These are phyloP conservation scores for Pseudopithomyces maydicus DNA, from an alignment of 2,329 filamentous ascomycete species.

Conservation along the genomic window DNA sequence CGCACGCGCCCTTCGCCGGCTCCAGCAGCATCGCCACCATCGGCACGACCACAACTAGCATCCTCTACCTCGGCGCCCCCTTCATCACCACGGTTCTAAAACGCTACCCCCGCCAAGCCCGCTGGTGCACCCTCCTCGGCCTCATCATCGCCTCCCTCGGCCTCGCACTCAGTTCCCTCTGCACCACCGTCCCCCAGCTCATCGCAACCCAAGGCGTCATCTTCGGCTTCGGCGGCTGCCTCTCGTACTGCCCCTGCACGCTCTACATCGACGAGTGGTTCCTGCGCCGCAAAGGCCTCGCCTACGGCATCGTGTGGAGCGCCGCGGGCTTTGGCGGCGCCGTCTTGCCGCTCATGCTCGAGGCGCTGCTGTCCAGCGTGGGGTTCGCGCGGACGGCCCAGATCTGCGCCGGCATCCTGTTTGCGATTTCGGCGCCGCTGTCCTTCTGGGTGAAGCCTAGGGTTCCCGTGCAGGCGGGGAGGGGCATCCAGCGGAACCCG, in stretches of 20 bases:
- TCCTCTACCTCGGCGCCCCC: slow-evolving; percentile 6
- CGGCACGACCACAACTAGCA: slow-evolving; percentile 9
- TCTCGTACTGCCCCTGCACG: slow-evolving; percentile 52
- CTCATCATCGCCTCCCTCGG: slow-evolving; percentile 4
- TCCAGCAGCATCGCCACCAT: slow-evolving; percentile 18
- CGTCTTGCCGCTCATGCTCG: slow-evolving; percentile 47
- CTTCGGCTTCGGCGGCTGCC: slow-evolving; percentile 49
- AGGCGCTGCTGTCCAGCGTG: slow-evolving; percentile 39
- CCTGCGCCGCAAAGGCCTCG: slow-evolving; percentile 52
- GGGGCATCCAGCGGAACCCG: slow-evolving; percentile 4
- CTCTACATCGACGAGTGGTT: slow-evolving; percentile 57
- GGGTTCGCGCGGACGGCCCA: slow-evolving; percentile 46
- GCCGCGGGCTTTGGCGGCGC: slow-evolving; percentile 48
- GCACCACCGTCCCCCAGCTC: slow-evolving; percentile 26
- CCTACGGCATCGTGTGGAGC: slow-evolving; percentile 52
- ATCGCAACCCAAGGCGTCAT: slow-evolving; percentile 40
- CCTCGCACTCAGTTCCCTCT: slow-evolving; percentile 24
- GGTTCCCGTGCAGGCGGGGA: slow-evolving; percentile 34
- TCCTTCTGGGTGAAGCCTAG: slow-evolving; percentile 45
- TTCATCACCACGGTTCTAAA: slow-evolving; percentile 7
- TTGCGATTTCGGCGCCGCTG: slow-evolving; percentile 28
- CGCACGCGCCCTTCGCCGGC: slow-evolving; percentile 18
- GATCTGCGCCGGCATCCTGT: slow-evolving; percentile 39
- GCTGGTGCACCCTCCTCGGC: slow-evolving; percentile 5
- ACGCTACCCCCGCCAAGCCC: slow-evolving; percentile 5